These are phyloP conservation scores for Tetrahymena malaccensis DNA, from an alignment of 73 alveolate species.

Conservation along the genomic window DNA sequence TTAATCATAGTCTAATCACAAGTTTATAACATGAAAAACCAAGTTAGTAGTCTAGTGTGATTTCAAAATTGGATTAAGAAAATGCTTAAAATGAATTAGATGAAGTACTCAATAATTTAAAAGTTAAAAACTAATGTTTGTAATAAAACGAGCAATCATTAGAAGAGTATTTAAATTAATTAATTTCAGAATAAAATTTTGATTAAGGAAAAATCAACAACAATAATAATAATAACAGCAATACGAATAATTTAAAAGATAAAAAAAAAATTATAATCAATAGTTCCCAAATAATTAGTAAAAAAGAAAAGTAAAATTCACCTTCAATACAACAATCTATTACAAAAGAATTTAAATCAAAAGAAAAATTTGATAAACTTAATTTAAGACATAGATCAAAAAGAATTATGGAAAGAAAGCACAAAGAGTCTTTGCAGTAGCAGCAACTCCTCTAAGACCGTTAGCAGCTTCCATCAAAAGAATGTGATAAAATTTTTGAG, in stretches of 20 bases:
- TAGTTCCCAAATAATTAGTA: background rate
- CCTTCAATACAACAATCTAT: background rate
- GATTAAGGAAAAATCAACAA: background rate
- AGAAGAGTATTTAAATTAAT: background rate
- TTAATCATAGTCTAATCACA: background rate
- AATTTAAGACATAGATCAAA: background rate
- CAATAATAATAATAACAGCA: too few species aligned
- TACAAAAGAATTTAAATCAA: background rate
- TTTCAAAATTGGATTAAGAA: background rate
- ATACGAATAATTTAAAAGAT: background rate
- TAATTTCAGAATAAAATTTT: background rate
- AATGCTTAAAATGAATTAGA: background rate
- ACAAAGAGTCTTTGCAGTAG: background rate
- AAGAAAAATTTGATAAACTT: background rate
- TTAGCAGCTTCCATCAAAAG: background rate
- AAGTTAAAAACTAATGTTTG: background rate
- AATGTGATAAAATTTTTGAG: background rate
- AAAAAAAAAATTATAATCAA: background rate
- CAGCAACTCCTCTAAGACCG: background rate
- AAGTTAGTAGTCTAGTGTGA: background rate
- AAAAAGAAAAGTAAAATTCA: background rate
- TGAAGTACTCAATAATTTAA: background rate
- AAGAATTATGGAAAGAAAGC: background rate
- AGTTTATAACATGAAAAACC: background rate
- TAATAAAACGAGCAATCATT: background rate